Conservation (phyloP, 495 filamentous ascomycete genomes). For the Talaromyces ruber region DNA sequence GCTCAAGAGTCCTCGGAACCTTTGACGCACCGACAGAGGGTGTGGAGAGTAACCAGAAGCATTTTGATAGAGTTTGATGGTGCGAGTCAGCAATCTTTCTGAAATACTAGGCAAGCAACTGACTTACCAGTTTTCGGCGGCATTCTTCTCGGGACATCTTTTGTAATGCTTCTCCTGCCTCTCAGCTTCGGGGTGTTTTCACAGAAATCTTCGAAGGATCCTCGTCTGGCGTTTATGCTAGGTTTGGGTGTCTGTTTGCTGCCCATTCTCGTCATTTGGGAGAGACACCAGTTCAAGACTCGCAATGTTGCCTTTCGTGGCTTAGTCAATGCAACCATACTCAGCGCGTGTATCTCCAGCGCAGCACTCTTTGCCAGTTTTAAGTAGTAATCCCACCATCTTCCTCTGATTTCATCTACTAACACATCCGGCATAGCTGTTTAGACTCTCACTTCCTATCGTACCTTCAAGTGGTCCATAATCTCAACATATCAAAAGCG, state of each 20-base stretch:
- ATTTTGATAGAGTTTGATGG: slow-evolving; percentile 4
- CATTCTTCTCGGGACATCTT: slow-evolving; percentile 41
- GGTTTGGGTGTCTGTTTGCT: slow-evolving; percentile 47
- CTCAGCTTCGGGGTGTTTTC: slow-evolving; percentile 40
- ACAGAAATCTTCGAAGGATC: slow-evolving; percentile 31
- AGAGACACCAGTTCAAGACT: slow-evolving; percentile 40
- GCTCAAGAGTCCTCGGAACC: background rate
- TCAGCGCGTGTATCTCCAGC: slow-evolving; percentile 49
- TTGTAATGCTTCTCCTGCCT: slow-evolving; percentile 49
- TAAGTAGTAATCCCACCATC: slow-evolving; percentile 25
- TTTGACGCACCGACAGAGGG: background rate
- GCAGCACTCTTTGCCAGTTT: slow-evolving; percentile 46
- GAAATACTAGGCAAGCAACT: background rate
- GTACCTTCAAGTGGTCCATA: slow-evolving; percentile 66
- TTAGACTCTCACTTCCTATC: slow-evolving; percentile 58
- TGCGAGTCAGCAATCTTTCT: background rate
- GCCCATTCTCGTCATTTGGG: slow-evolving; percentile 45
- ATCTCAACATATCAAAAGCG: slow-evolving; percentile 41
- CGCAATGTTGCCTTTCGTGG: slow-evolving; percentile 47
- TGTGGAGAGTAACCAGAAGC: background rate
- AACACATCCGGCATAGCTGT: slow-evolving; percentile 12
- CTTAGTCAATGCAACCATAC: slow-evolving; percentile 50
- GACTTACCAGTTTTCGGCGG: slow-evolving; percentile 30
- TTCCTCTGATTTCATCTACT: no score
- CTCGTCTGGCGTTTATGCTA: slow-evolving; percentile 15